Percentiles rank a stretch among this genome's conserved stretches.
These are phyloP conservation scores for Nothomitra cinnamomea DNA, from an alignment of 2,329 filamentous ascomycete species.

Conservation along the genomic window DNA sequence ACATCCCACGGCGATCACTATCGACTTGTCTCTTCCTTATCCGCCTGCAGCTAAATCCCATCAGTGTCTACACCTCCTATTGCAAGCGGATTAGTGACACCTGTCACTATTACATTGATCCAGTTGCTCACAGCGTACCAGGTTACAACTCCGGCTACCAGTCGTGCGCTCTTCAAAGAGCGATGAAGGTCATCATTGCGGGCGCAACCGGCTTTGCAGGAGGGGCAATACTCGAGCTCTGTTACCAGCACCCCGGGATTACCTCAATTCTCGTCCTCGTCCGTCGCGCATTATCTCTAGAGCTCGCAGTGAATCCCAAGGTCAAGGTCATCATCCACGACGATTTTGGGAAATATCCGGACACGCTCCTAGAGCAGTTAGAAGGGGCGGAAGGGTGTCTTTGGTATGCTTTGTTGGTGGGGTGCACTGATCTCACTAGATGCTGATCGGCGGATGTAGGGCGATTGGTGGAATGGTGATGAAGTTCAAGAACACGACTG, in stretches of 20 bases:
- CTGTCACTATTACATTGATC: too few species aligned
- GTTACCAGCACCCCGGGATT: conserved; percentile 32
- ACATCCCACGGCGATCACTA: too few species aligned
- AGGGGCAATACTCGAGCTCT: conserved; percentile 33
- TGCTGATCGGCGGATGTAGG: not conserved
- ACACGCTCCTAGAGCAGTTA: conserved; percentile 24
- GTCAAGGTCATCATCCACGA: conserved; percentile 31
- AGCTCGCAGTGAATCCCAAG: conserved; percentile 30
- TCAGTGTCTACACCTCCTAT: too few species aligned
- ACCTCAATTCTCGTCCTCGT: conserved; percentile 34
- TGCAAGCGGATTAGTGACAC: too few species aligned
- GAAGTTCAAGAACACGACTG: conserved; percentile 8
- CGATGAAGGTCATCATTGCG: conserved; percentile 43
- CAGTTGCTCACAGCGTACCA: too few species aligned
- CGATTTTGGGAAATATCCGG: conserved; percentile 36
- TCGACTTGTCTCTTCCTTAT: too few species aligned
- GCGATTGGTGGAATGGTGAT: conserved; percentile 1
- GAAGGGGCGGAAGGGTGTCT: conserved; percentile 29
- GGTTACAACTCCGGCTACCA: too few species aligned
- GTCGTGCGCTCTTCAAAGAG: not conserved
- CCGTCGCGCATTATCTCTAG: conserved; percentile 28
- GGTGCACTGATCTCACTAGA: too few species aligned
- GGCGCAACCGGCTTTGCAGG: conserved; percentile 43
- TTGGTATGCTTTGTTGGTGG: conserved; percentile 19
- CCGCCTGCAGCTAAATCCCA: too few species aligned